Conservation (phyloP, 2,329 filamentous ascomycete genomes). For the Penicillium digitatum region DNA sequence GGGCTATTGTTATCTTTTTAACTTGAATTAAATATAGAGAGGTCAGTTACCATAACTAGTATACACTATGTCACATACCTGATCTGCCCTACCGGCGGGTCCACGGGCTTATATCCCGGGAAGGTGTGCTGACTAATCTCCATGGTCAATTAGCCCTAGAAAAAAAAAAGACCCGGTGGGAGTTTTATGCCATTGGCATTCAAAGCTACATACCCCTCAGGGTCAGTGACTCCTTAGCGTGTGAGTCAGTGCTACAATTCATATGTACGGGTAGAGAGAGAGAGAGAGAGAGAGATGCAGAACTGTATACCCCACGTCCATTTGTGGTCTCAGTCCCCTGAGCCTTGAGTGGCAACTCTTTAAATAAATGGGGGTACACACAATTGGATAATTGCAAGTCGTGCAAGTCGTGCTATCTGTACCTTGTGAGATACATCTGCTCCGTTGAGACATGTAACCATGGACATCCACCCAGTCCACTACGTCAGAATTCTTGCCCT, state of each 20-base stretch:
- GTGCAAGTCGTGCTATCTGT: background rate
- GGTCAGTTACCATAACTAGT: background rate
- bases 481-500: slow-evolving; percentile 1
- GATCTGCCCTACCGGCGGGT: background rate
- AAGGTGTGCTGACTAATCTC: background rate
- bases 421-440: background rate
- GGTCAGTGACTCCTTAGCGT: rapidly evolving
- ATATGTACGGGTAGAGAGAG: no score
- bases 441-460: background rate
- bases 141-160: background rate
- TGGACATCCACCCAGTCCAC: background rate
- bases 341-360: background rate
- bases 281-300: no score
- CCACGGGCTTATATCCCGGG: background rate
- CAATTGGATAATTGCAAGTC: background rate
- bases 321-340: background rate
- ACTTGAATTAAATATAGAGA: no score
- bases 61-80: background rate
- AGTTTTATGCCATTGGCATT: no score
- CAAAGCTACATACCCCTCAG: background rate
- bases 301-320: background rate
- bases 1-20: no score
- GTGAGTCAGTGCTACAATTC: background rate
- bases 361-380: background rate
- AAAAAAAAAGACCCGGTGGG: no score